Percentiles rank a stretch among this genome's conserved stretches.
These are phyloP conservation scores for Aspergillus pseudoviridinutans DNA, from an alignment of 2,329 filamentous ascomycete species.

Conservation along the genomic window DNA sequence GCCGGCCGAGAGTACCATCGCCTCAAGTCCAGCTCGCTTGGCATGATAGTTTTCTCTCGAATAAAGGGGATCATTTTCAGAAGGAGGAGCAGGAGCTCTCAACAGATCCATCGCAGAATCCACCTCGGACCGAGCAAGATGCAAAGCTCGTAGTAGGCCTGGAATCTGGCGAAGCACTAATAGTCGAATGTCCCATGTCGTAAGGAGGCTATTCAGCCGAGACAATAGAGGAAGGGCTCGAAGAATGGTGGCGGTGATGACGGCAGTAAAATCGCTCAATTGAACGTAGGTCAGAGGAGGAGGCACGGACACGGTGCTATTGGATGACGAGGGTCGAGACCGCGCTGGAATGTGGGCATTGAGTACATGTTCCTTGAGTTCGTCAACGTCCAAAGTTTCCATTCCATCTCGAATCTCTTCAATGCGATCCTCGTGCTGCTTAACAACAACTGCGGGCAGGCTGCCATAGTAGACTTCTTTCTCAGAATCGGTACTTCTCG, in stretches of 20 bases:
- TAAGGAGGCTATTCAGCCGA: constrained; percentile 67
- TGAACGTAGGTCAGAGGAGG: constrained; percentile 54
- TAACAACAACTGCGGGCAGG: constrained; percentile 61
- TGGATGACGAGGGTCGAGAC: constrained; percentile 50
- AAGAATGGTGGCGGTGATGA: constrained; percentile 88
- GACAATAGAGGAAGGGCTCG: constrained; percentile 80
- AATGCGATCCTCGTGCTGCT: constrained; percentile 66
- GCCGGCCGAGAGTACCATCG: constrained; percentile 67
- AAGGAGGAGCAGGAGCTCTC: constrained; percentile 21
- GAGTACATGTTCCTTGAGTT: constrained; percentile 83
- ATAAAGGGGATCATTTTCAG: constrained; percentile 24
- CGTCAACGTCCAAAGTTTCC: constrained; percentile 52
- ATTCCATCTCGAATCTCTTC: constrained; percentile 62
- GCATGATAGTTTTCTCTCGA: constrained; percentile 39
- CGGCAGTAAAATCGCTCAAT: constrained; percentile 84
- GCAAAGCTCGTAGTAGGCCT: constrained; percentile 60
- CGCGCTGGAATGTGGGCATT: constrained; percentile 69
- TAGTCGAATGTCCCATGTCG: constrained; percentile 73
- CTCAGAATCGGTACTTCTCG: constrained; percentile 11
- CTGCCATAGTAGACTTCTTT: constrained; percentile 63
- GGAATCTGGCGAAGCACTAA: constrained; percentile 71
- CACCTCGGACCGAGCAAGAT: constrained; percentile 34
- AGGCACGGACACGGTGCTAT: constrained; percentile 42
- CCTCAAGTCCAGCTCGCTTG: constrained; percentile 55
- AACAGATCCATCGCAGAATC: constrained; percentile 31